phyloP scores from a whole-genome alignment of 495 filamentous ascomycete genomes.

The Penicillium egyptiacum region DNA sequence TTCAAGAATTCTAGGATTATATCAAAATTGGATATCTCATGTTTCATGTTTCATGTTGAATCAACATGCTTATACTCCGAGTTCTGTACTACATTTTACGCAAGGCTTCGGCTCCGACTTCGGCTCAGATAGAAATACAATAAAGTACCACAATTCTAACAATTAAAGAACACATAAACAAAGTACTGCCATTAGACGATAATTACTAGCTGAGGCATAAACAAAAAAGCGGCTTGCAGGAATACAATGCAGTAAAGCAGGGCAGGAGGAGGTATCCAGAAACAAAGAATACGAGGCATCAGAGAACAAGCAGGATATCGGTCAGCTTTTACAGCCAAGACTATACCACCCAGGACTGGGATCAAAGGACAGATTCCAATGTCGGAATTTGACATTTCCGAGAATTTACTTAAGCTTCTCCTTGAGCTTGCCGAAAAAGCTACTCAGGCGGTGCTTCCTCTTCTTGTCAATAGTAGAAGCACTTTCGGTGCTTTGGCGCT shows the following conservation, averaged over 20 bases:
- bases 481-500: constrained; percentile 19
- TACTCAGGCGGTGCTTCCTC: constrained; percentile 48
- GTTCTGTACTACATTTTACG: constrained; percentile 11
- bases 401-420: constrained; percentile 47
- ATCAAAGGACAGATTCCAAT: neutral
- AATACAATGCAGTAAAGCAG: constrained; percentile 27
- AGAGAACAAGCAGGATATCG: constrained; percentile 9
- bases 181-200: constrained; percentile 9
- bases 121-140: neutral
- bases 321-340: constrained; percentile 2
- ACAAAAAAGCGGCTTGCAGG: constrained; percentile 22
- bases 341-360: constrained; percentile 4
- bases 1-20: neutral
- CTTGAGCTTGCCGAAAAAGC: constrained; percentile 52
- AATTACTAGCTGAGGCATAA: constrained; percentile 10
- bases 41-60: neutral
- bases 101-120: constrained; percentile 10
- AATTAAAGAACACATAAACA: neutral
- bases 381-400: neutral
- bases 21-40: neutral
- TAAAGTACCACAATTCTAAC: no score
- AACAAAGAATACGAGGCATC: constrained; percentile 13
- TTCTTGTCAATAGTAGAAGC: constrained; percentile 27
- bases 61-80: constrained; percentile 1
- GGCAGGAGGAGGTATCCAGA: constrained; percentile 36